phyloP scores from a whole-genome alignment of 208 protist species.

The Trypanosoma caninum region DNA sequence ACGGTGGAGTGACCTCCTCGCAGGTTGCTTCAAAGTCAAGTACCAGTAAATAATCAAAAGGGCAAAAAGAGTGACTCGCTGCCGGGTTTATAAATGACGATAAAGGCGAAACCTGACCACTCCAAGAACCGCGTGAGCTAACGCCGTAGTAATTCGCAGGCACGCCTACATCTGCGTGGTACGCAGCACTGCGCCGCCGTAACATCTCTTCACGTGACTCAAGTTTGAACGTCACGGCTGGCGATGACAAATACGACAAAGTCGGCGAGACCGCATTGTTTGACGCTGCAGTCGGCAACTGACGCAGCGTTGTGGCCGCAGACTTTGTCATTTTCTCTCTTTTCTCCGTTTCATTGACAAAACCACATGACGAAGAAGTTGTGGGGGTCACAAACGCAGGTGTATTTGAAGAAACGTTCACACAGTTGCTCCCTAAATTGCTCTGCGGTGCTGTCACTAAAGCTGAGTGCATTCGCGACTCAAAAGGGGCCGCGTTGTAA shows the following conservation, averaged over 20 bases:
- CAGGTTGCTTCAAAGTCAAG: constrained; percentile 93
- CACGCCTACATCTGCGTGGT: constrained; percentile 28
- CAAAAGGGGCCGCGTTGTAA: constrained; percentile 12
- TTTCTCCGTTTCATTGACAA: background rate
- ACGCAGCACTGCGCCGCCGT: constrained; percentile 60
- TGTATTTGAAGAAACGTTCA: background rate
- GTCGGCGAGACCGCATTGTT: constrained; percentile 13
- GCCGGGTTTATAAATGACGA: constrained; percentile 14
- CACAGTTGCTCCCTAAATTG: constrained; percentile 1
- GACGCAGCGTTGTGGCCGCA: constrained; percentile 11
- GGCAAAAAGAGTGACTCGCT: constrained; percentile 28
- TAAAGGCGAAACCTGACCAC: constrained; percentile 14
- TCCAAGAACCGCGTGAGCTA: constrained; percentile 31
- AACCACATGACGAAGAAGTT: background rate
- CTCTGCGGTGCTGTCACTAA: constrained; percentile 1
- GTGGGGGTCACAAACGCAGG: background rate
- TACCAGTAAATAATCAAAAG: constrained; percentile 90
- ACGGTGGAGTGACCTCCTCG: constrained; percentile 62
- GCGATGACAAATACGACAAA: constrained; percentile 1
- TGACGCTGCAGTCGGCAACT: background rate
- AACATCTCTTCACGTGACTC: constrained; percentile 86
- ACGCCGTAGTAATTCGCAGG: constrained; percentile 28
- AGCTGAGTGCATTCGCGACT: background rate
- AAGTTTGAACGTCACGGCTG: constrained; percentile 42
- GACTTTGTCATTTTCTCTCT: constrained; percentile 1